phyloP scores from a whole-genome alignment of 2,329 filamentous ascomycete genomes.

The Zarea fungicola region DNA sequence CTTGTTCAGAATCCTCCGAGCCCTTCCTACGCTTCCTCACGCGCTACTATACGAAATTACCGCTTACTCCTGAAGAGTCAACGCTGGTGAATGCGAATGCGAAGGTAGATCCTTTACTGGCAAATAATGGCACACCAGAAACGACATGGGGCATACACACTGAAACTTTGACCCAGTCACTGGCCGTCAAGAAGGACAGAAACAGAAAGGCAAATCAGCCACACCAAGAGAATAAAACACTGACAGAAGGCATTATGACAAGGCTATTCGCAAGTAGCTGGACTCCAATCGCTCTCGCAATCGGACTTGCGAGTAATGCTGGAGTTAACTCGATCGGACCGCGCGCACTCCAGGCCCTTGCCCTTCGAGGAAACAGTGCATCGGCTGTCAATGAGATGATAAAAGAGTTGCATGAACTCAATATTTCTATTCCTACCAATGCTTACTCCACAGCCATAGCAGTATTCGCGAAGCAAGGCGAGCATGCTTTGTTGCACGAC shows the following conservation, averaged over 20 bases:
- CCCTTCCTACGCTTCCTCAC: conserved; percentile 45
- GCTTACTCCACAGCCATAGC: conserved; percentile 62
- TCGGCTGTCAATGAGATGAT: conserved; percentile 55
- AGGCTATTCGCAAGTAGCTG: conserved; percentile 69
- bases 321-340: conserved; percentile 70
- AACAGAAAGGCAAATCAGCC: neutral
- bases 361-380: conserved; percentile 54
- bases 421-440: conserved; percentile 57
- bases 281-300: conserved; percentile 65
- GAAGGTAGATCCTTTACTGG: too few species aligned
- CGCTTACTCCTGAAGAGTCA: conserved; percentile 35
- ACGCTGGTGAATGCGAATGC: too few species aligned
- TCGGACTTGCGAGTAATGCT: conserved; percentile 64
- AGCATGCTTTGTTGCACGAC: conserved; percentile 43
- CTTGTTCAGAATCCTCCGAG: conserved; percentile 33
- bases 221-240: conserved; percentile 12
- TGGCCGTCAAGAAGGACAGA: too few species aligned
- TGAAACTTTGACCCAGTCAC: too few species aligned
- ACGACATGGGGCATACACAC: too few species aligned
- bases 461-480: conserved; percentile 54
- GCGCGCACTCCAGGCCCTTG: conserved; percentile 71
- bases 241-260: conserved; percentile 2
- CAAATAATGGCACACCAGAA: too few species aligned
- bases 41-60: conserved; percentile 39
- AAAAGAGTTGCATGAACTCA: conserved; percentile 52